Evolutionary conservation across 1,139 yeast species (phyloP).

Genomic region (Suhomyces atakaporum): DNA sequence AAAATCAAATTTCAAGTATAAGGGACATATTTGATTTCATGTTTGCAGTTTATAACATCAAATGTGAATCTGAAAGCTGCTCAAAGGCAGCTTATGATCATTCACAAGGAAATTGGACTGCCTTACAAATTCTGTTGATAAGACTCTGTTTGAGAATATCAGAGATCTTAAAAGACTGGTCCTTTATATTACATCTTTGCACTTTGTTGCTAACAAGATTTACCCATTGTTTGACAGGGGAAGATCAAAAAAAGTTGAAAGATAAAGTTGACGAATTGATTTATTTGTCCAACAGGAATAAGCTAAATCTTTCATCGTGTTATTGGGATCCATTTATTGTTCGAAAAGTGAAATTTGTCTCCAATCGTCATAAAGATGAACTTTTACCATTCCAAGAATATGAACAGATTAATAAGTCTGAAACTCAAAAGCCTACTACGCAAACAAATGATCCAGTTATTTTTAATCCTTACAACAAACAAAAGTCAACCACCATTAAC

Average conservation of each 20-base stretch:
- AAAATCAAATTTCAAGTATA: conserved; percentile 16
- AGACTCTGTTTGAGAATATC: conserved; percentile 57
- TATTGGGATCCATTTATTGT: conserved; percentile 78
- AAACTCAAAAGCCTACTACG: conserved; percentile 12
- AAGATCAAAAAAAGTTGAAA: conserved; percentile 38
- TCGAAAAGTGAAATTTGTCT: conserved; percentile 47
- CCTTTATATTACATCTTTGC: conserved; percentile 49
- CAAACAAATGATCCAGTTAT: conserved; percentile 16
- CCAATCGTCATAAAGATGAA: conserved; percentile 25
- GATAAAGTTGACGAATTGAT: conserved; percentile 29
- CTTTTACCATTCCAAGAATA: conserved; percentile 39
- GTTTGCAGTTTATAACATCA: conserved; percentile 45
- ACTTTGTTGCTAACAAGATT: conserved; percentile 56
- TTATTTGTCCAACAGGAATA: conserved; percentile 20
- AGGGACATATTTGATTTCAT: conserved; percentile 41
- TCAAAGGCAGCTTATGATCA: conserved; percentile 25
- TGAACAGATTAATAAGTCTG: conserved; percentile 16
- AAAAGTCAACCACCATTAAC: conserved; percentile 16
- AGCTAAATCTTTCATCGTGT: conserved; percentile 24
- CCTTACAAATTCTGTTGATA: conserved; percentile 58
- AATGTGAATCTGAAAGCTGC: conserved; percentile 29
- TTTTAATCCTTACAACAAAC: conserved; percentile 39
- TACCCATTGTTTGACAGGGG: conserved; percentile 46
- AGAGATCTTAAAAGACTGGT: conserved; percentile 50
- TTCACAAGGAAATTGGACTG: conserved; percentile 49